Evolutionary conservation across 2,329 filamentous ascomycete species (phyloP), one percentile per base, ranked within the genome.

Genomic region (Penicillium sp.): DNA sequence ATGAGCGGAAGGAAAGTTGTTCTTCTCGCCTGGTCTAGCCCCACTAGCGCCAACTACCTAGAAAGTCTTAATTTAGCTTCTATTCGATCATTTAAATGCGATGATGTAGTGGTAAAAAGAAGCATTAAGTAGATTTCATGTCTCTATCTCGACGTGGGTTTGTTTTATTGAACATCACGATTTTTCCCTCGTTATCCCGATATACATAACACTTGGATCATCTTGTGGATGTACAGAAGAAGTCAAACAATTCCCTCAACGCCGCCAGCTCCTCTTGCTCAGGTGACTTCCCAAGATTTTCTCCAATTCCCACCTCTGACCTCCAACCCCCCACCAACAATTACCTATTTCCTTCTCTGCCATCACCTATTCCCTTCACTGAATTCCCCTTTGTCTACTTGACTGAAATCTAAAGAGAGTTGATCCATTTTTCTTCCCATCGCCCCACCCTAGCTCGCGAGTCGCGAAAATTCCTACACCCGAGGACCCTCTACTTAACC

Each of bases 401-500:
- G 47, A 46, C 48, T 45, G 33, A 46, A 49, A 53, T 46, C 54
- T 50, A 18, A 18, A 35, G 56, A 47, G 47, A 51, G 46, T 51
- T 56, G 53, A 52, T 59, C 57, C 49, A 56, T 57, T 53, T 53
- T 59, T 67, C 51, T 65, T 60, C 51, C 54, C 53, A 64, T 63
- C 62, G 67, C 67, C 67, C 67, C 67, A 69, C 67, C 59, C 65
- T 62, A 69, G 66, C 65, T 69, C 59, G 55, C 60, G 57, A 60
- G 62, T 61, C 22, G 52, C 59, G 58, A 64, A 67, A 66, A 62
- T 63, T 60, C 55, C 51, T 44, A 37, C 29, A 35, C 42, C 19
- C n/a, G 33, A 14, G 33, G 40, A 28, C 14, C 14, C 30, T 41
- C 41, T 18, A 37, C 48, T 36, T 43, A 33, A 16, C 30, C 3